Conservation (phyloP, 2,329 filamentous ascomycete species). For the Fusarium graminum region DNA sequence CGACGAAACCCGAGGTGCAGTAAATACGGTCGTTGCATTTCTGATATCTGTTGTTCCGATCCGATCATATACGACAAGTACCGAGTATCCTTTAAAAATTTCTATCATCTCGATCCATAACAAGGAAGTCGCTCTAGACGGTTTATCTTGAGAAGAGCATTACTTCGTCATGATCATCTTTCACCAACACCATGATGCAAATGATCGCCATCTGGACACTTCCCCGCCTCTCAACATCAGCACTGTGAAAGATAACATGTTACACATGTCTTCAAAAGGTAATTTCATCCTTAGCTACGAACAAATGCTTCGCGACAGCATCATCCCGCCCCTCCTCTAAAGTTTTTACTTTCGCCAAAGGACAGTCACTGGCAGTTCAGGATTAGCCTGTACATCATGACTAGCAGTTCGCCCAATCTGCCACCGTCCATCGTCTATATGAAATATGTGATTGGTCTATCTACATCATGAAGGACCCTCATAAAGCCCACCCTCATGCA, state of each 20-base stretch:
- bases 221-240: constrained; percentile 3
- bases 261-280: constrained; percentile 1
- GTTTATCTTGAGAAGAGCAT: constrained; percentile 6
- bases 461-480: constrained; percentile 5
- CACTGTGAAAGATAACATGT: constrained; percentile 1
- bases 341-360: constrained; percentile 26
- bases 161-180: constrained; percentile 37
- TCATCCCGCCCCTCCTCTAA: constrained; percentile 36
- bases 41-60: constrained; percentile 27
- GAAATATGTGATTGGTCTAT: constrained; percentile 21
- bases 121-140: neutral
- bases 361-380: constrained; percentile 11
- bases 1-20: constrained; percentile 20
- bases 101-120: constrained; percentile 28
- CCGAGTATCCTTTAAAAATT: constrained; percentile 3
- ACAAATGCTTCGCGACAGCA: constrained; percentile 27
- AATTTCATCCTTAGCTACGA: constrained; percentile 10
- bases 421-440: constrained; percentile 6
- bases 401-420: constrained; percentile 24
- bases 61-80: constrained; percentile 23
- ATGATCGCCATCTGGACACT: constrained; percentile 14
- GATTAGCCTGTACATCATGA: constrained; percentile 27
- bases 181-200: constrained; percentile 13
- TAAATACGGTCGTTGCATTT: constrained; percentile 18
- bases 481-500: constrained; percentile 12